These are phyloP conservation scores for Ogataea glucozyma DNA, from an alignment of 805 yeast species.

Conservation along the genomic window DNA sequence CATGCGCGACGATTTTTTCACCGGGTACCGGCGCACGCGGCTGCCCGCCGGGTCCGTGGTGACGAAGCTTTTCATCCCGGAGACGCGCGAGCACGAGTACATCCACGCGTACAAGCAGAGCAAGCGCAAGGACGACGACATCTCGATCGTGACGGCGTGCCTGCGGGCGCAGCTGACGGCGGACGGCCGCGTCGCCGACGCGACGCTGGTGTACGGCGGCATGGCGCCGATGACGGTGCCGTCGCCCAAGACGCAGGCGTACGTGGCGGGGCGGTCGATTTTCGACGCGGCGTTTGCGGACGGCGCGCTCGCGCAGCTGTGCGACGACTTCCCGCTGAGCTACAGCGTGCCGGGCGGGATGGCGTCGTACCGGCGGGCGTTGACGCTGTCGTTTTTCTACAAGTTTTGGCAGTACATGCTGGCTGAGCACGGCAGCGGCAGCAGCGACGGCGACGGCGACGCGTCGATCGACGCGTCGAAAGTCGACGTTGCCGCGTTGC, in stretches of 20 bases:
- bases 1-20: constrained; percentile 45
- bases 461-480: too few relatives aligned
- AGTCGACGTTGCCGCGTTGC: constrained; percentile 12
- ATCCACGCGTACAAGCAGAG: constrained; percentile 46
- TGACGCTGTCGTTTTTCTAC: constrained; percentile 47
- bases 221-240: constrained; percentile 48
- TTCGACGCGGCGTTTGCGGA: constrained; percentile 32
- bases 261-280: constrained; percentile 28
- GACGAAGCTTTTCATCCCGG: constrained; percentile 42
- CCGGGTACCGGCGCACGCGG: constrained; percentile 43
- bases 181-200: constrained; percentile 30
- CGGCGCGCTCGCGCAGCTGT: constrained; percentile 29
- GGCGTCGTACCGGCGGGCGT: constrained; percentile 47
- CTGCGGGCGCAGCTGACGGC: constrained; percentile 31
- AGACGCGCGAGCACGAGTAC: constrained; percentile 37
- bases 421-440: too few relatives aligned
- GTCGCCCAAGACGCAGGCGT: constrained; percentile 37
- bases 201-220: constrained; percentile 46
- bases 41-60: constrained; percentile 40
- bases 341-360: constrained; percentile 51
- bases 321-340: constrained; percentile 40
- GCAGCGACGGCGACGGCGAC: too few relatives aligned
- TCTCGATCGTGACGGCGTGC: constrained; percentile 49
- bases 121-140: constrained; percentile 51
- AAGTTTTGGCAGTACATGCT: constrained; percentile 41